phyloP scores from a whole-genome alignment of 1,139 yeast genomes.

The Pneumocystis murina region DNA sequence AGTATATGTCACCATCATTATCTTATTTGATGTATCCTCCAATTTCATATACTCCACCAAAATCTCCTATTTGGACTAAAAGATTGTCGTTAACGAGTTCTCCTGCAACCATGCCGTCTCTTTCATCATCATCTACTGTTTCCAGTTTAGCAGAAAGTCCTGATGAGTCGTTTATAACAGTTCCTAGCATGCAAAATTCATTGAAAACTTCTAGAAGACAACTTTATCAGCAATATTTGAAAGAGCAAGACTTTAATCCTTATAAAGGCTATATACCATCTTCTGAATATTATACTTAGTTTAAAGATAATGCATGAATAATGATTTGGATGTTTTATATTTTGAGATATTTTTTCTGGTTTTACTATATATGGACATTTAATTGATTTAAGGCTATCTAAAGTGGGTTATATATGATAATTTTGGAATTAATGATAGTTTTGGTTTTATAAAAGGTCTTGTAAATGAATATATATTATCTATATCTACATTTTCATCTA shows the following conservation, averaged over 20 bases:
- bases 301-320: neutral
- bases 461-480: too few species aligned
- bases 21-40: neutral
- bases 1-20: neutral
- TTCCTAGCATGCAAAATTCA: neutral
- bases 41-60: neutral
- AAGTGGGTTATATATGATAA: too few species aligned
- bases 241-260: neutral
- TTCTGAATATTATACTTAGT: constrained; percentile 1
- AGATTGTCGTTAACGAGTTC: neutral
- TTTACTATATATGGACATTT: too few species aligned
- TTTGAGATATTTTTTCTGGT: neutral
- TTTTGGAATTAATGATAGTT: too few species aligned
- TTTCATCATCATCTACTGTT: constrained; percentile 8
- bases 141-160: constrained; percentile 7
- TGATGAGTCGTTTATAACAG: neutral
- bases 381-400: too few species aligned
- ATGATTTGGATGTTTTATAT: neutral
- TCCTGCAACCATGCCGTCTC: constrained; percentile 9
- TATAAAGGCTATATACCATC: neutral
- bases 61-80: neutral
- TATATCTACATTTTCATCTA: too few species aligned
- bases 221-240: neutral
- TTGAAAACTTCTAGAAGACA: neutral
- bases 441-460: too few species aligned